phyloP scores from a whole-genome alignment of 306 rosid species.

The Argentina anserina region DNA sequence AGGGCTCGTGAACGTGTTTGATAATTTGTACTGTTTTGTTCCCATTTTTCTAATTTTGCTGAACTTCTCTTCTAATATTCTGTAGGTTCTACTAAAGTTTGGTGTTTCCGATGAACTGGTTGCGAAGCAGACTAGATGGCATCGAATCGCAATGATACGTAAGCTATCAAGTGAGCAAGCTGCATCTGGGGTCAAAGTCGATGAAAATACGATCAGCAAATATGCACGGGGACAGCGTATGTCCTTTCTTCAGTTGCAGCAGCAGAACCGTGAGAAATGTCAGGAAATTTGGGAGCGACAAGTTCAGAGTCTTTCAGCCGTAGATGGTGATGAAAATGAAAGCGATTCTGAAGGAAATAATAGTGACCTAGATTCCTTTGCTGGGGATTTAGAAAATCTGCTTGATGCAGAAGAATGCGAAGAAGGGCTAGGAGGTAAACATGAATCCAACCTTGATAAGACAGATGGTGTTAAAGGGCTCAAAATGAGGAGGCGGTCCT shows the following conservation, averaged over 20 bases:
- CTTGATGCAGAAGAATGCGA: constrained; percentile 98
- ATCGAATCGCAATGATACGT: constrained; percentile 98
- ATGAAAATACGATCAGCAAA: constrained; percentile 87
- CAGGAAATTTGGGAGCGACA: constrained; percentile 99
- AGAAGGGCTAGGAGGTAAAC: constrained; percentile 67
- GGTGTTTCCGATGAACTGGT: constrained; percentile 89
- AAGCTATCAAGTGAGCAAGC: constrained; percentile 99
- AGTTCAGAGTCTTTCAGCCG: constrained; percentile 71
- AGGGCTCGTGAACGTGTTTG: not conserved
- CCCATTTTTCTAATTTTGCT: constrained; percentile 15
- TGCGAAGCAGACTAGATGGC: constrained; percentile 92
- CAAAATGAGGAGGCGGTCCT: constrained; percentile 82
- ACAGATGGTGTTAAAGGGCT: constrained; percentile 83
- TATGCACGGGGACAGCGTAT: constrained; percentile 99
- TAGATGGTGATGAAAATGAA: constrained; percentile 77
- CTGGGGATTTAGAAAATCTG: constrained; percentile 94
- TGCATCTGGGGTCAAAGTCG: constrained; percentile 91
- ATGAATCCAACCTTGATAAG: constrained; percentile 68
- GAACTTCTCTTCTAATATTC: not conserved
- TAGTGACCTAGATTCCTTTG: constrained; percentile 96
- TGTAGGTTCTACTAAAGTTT: constrained; percentile 90
- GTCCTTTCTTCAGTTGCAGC: constrained; percentile 98
- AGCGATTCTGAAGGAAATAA: constrained; percentile 92
- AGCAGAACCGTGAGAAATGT: constrained; percentile 96
- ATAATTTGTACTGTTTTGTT: not conserved